phyloP scores from a whole-genome alignment of 2,329 filamentous ascomycete species.

The Fusarium sambucinum region DNA sequence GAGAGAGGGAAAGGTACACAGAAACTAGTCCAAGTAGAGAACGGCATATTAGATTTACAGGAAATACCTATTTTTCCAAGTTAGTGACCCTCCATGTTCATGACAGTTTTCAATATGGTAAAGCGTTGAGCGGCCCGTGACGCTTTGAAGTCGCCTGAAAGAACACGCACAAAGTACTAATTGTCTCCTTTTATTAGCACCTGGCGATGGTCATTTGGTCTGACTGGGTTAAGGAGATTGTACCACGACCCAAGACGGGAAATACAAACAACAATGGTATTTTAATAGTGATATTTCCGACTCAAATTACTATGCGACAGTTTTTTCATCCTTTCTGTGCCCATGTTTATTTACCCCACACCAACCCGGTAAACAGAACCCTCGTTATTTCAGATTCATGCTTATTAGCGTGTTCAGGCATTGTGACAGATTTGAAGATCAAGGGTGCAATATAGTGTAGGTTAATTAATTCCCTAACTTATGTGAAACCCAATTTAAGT shows the following conservation, averaged over 20 bases:
- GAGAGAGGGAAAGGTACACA: neutral
- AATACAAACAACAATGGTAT: neutral
- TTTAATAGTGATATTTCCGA: neutral
- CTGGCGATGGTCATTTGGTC: neutral
- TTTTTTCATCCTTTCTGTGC: constrained; percentile 7
- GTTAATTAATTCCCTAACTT: neutral
- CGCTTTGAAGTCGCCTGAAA: constrained; percentile 18
- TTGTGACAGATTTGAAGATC: constrained; percentile 15
- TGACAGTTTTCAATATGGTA: constrained; percentile 2
- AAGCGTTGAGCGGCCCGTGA: constrained; percentile 34
- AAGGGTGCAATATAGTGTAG: constrained; percentile 1
- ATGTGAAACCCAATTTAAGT: constrained; percentile 4
- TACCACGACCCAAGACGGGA: neutral
- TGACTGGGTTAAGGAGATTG: neutral
- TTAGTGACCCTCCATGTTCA: constrained; percentile 16
- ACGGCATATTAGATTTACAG: neutral
- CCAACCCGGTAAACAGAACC: constrained; percentile 14
- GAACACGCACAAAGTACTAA: neutral
- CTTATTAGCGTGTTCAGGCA: constrained; percentile 4
- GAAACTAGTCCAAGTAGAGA: constrained; percentile 12
- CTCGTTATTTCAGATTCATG: constrained; percentile 33
- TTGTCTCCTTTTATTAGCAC: neutral
- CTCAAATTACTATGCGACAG: neutral
- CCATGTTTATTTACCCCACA: constrained; percentile 24
- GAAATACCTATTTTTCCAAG: constrained; percentile 19